Evolutionary conservation across 441 rosid species (phyloP).

Genomic region (Corymbia calophylla): DNA sequence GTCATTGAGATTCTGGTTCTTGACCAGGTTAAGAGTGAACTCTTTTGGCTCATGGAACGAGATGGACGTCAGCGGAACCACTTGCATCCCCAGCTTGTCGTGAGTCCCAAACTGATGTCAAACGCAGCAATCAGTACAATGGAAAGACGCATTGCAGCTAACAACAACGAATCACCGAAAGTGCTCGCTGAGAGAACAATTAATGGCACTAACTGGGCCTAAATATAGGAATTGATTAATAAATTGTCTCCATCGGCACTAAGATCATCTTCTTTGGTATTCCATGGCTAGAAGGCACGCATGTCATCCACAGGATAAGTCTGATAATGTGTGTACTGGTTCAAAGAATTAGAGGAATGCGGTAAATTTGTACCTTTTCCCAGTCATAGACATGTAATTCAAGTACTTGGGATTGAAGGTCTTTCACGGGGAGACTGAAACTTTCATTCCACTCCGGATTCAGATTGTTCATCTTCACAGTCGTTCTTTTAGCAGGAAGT

Average conservation of each 20-base stretch:
- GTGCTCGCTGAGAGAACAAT: not conserved
- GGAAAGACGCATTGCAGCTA: not conserved
- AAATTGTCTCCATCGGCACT: not conserved
- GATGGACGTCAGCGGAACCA: not conserved
- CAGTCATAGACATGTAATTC: constrained; percentile 11
- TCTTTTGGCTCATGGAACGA: not conserved
- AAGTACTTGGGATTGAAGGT: constrained; percentile 8
- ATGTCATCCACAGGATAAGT: not conserved
- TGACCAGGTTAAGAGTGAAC: not conserved
- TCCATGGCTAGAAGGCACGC: not conserved
- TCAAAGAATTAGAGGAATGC: not conserved
- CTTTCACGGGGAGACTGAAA: constrained; percentile 10
- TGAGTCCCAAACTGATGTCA: not conserved
- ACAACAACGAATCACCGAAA: not conserved
- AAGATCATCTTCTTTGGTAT: not conserved
- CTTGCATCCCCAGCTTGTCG: not conserved
- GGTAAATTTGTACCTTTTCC: not conserved
- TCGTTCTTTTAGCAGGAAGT: not conserved
- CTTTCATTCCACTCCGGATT: constrained; percentile 18
- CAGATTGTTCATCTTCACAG: constrained; percentile 13
- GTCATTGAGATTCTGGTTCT: not conserved
- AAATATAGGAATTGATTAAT: not conserved
- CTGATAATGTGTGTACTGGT: not conserved
- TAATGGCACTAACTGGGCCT: not conserved
- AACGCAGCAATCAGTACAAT: not conserved